These are phyloP conservation scores for Lachancea sp. DNA, from an alignment of 805 yeast genomes.

Conservation along the genomic window DNA sequence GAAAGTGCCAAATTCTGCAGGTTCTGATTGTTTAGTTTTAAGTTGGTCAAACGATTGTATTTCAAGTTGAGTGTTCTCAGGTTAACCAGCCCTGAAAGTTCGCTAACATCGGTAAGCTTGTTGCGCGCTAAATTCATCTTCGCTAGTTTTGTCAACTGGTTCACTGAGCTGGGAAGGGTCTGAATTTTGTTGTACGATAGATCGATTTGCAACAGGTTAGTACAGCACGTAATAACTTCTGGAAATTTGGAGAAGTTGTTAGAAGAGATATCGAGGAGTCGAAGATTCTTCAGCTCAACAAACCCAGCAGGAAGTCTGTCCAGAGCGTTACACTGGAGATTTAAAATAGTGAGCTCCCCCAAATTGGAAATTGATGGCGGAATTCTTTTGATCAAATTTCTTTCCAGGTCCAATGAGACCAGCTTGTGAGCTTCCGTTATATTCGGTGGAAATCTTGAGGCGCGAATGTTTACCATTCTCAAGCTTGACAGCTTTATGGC, in stretches of 20 bases:
- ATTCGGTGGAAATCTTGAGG: slow-evolving; percentile 66
- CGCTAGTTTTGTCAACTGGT: slow-evolving; percentile 52
- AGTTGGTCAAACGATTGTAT: slow-evolving; percentile 50
- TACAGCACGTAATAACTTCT: slow-evolving; percentile 54
- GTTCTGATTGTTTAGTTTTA: slow-evolving; percentile 41
- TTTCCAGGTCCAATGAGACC: slow-evolving; percentile 63
- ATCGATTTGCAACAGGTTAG: slow-evolving; percentile 59
- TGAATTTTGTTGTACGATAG: slow-evolving; percentile 73
- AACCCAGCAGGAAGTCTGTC: slow-evolving; percentile 55
- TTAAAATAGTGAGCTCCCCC: slow-evolving; percentile 49
- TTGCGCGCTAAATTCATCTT: slow-evolving; percentile 74
- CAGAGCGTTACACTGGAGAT: slow-evolving; percentile 71
- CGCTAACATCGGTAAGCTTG: slow-evolving; percentile 37
- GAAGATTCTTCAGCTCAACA: slow-evolving; percentile 46
- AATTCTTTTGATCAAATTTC: slow-evolving; percentile 63
- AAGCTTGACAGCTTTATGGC: slow-evolving; percentile 65
- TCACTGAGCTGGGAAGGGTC: slow-evolving; percentile 53
- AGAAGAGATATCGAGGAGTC: slow-evolving; percentile 68
- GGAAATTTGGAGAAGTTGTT: slow-evolving; percentile 63
- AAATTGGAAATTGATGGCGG: slow-evolving; percentile 52
- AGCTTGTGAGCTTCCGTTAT: slow-evolving; percentile 64
- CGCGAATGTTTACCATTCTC: slow-evolving; percentile 65
- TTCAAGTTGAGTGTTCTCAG: slow-evolving; percentile 72
- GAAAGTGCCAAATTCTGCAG: slow-evolving; percentile 69
- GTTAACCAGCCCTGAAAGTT: slow-evolving; percentile 45